These are phyloP conservation scores for Porpolomopsis calyptriformis DNA, from an alignment of 768 basidiomycete species.

Conservation along the genomic window DNA sequence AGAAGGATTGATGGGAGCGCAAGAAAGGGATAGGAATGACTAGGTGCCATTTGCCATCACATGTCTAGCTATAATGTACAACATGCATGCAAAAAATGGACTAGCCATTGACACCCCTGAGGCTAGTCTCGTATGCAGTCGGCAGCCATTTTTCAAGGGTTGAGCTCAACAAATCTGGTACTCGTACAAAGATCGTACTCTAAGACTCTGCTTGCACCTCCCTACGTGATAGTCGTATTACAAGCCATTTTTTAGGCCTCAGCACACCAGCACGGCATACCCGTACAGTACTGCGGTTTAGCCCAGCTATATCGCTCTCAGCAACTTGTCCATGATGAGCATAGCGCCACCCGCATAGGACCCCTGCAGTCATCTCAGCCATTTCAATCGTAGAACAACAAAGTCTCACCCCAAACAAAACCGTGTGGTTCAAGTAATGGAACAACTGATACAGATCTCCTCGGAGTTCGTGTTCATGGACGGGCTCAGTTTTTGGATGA, in stretches of 20 bases:
- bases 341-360: slow-evolving; percentile 46
- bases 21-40: slow-evolving; percentile 22
- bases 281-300: too few species aligned
- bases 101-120: neutral
- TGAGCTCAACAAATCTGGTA: too few species aligned
- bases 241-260: too few species aligned
- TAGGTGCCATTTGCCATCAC: slow-evolving; percentile 7
- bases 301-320: too few species aligned
- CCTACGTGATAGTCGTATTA: too few species aligned
- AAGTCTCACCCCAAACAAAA: slow-evolving; percentile 61
- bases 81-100: neutral
- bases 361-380: slow-evolving; percentile 22
- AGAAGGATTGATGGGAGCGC: slow-evolving; percentile 48
- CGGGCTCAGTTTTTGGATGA: slow-evolving; percentile 54
- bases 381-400: neutral
- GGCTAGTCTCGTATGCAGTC: slow-evolving; percentile 14
- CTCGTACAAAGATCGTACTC: too few species aligned
- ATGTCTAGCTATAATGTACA: slow-evolving; percentile 8
- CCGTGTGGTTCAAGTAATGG: slow-evolving; percentile 74
- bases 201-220: too few species aligned
- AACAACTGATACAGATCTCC: slow-evolving; percentile 67
- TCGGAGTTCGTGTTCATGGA: slow-evolving; percentile 52
- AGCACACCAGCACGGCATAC: too few species aligned
- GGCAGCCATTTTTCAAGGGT: slow-evolving; percentile 12
- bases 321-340: slow-evolving; percentile 30